Evolutionary conservation across 768 basidiomycete species (phyloP).

Genomic region (Leccinum subgranulosum): DNA sequence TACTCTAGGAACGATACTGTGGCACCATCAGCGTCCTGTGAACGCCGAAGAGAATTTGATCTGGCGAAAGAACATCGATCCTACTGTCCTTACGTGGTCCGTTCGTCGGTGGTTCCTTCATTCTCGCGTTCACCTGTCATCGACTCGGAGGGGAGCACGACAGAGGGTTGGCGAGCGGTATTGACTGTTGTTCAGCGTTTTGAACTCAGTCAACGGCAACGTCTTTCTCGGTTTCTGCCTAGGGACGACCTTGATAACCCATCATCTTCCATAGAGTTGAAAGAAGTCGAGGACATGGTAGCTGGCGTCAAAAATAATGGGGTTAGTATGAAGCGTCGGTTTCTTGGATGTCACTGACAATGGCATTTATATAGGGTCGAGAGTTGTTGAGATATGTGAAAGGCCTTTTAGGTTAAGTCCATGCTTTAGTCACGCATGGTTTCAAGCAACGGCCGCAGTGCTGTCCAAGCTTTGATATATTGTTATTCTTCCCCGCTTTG

Average conservation of each 20-base stretch:
- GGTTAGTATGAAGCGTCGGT: conserved; percentile 41
- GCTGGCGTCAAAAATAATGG: conserved; percentile 71
- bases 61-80: conserved; percentile 79
- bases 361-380: conserved; percentile 45
- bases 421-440: neutral
- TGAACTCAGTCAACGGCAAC: conserved; percentile 57
- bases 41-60: conserved; percentile 55
- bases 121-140: conserved; percentile 34
- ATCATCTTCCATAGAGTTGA: conserved; percentile 35
- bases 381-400: conserved; percentile 74
- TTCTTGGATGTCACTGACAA: conserved; percentile 9
- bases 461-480: neutral
- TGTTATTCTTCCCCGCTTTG: neutral
- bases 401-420: conserved; percentile 53
- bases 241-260: conserved; percentile 24
- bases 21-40: conserved; percentile 10
- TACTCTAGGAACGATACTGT: conserved; percentile 40
- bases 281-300: conserved; percentile 70
- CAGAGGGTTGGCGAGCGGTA: conserved; percentile 85
- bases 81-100: conserved; percentile 81
- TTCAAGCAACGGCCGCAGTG: neutral
- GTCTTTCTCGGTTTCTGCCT: conserved; percentile 32
- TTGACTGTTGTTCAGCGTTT: conserved; percentile 64
- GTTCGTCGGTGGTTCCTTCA: conserved; percentile 62
- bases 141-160: conserved; percentile 23